Evolutionary conservation across 257 asterid species (phyloP), one percentile per base, ranked within the genome.

Genomic region (Solanum microdontum): DNA sequence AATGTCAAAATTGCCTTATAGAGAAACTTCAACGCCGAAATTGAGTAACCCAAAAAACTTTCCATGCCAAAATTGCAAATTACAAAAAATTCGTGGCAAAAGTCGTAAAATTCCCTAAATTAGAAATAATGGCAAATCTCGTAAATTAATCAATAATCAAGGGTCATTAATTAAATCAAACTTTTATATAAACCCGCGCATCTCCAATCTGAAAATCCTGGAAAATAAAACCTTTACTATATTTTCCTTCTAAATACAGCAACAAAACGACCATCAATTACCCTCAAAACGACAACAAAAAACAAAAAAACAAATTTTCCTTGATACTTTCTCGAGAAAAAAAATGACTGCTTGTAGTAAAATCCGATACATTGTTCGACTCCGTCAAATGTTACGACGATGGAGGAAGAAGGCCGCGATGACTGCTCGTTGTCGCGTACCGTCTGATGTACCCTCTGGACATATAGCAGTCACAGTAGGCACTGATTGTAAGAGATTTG

Each of bases 391-490:
- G 91, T 91, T 94, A 30, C 93, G 93, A 13, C 74, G 91, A 84
- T 94, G 97, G 97, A 92, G 97, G 60, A 91, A 88, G 91, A 91
- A 91, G 88, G 94, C 96, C 0, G 90, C 93, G 6, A 88, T 7
- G 84, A 60, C 92, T 1, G 85, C 93, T 21, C 92, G 91, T 21
- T 2, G 40, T 8, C 91, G 90, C 26, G 74, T 90, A 4, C 92
- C 95, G 3, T 87, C 94, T 4, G 96, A 92, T 87, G 97, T 94
- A n/a, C 97, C 97, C 0, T 86, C 94, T 0, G 97, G 97, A 9
- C 96, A 94, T 88, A 92, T 94, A 89, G 96, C 94, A 3, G 92
- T 94, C 36, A 90, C 91, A 0, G 97, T 94, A 0, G 97, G 97
- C 11, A 62, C 91, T 5, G 88, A 39, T 55, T 55, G 87, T 30